phyloP scores from a whole-genome alignment of 305 asterid genomes.

The Coffea humblotiana region DNA sequence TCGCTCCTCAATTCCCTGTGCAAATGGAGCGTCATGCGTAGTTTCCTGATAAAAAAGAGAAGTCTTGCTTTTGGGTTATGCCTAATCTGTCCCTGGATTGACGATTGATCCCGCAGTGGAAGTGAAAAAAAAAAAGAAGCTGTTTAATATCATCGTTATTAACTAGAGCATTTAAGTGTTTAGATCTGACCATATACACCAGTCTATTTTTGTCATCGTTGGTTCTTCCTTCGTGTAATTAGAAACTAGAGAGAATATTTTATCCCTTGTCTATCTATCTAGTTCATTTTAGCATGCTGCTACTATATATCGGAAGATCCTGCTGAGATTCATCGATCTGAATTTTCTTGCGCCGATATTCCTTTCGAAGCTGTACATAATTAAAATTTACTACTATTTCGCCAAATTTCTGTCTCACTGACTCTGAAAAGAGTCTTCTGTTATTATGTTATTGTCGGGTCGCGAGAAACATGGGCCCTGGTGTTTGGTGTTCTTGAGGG shows the following conservation, averaged over 20 bases:
- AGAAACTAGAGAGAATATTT: not conserved
- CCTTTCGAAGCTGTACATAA: not conserved
- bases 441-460: not conserved
- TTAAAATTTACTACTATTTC: not conserved
- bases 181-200: slow-evolving; percentile 11
- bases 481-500: too few relatives aligned
- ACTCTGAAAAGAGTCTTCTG: not conserved
- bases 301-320: not conserved
- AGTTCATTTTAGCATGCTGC: not conserved
- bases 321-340: not conserved
- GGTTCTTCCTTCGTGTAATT: slow-evolving; percentile 5
- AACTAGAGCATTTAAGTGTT: not conserved
- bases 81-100: too few relatives aligned
- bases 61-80: not conserved
- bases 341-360: not conserved
- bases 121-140: not conserved
- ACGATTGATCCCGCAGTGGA: not conserved
- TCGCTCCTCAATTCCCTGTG: slow-evolving; percentile 36
- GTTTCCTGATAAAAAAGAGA: not conserved
- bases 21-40: slow-evolving; percentile 34
- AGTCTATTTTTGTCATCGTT: not conserved
- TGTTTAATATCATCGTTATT: not conserved
- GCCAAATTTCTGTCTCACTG: too few relatives aligned
- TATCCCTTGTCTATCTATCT: not conserved
- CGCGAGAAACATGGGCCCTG: not conserved